Percentiles rank a stretch among this genome's conserved stretches.
phyloP scores from a whole-genome alignment of 352 stramenopile species.

The Pythium oligandrum region DNA sequence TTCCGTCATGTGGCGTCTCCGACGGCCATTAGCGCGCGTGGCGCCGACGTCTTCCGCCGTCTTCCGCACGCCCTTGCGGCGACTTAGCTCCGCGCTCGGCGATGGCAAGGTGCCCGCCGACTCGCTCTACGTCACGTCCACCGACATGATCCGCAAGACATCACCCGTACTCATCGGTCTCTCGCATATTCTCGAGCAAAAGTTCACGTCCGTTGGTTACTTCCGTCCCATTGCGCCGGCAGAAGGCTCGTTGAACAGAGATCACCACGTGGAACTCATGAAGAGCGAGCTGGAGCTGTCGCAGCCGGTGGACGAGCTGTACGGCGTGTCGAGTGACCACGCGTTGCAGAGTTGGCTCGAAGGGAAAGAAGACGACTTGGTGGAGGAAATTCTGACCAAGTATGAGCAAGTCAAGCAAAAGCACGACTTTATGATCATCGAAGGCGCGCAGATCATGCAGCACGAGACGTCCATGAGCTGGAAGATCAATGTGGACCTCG shows the following conservation, averaged over 20 bases:
- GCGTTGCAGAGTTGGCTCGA: constrained; percentile 47
- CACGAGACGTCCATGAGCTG: constrained; percentile 72
- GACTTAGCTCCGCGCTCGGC: no score
- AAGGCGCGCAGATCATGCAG: constrained; percentile 58
- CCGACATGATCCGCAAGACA: constrained; percentile 51
- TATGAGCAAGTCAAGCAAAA: constrained; percentile 47
- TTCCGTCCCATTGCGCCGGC: constrained; percentile 71
- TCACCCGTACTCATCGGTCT: constrained; percentile 68
- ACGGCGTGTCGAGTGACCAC: constrained; percentile 51
- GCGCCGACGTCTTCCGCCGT: no score
- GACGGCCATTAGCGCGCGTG: no score
- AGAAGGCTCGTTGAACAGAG: constrained; percentile 4
- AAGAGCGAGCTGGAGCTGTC: constrained; percentile 48
- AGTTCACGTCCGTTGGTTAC: constrained; percentile 67
- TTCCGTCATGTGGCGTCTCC: no score
- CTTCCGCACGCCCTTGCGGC: no score
- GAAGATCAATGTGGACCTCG: constrained; percentile 78
- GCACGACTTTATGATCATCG: constrained; percentile 84
- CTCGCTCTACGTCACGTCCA: constrained; percentile 67
- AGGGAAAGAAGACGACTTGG: constrained; percentile 57
- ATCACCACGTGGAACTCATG: constrained; percentile 74
- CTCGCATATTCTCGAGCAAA: constrained; percentile 65
- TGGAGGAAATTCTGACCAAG: constrained; percentile 62
- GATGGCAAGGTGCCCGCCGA: constrained; percentile 37
- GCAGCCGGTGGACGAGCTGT: constrained; percentile 38